These are phyloP conservation scores for Leucocoprinus sp. DNA, from an alignment of 768 basidiomycete species.

Conservation along the genomic window DNA sequence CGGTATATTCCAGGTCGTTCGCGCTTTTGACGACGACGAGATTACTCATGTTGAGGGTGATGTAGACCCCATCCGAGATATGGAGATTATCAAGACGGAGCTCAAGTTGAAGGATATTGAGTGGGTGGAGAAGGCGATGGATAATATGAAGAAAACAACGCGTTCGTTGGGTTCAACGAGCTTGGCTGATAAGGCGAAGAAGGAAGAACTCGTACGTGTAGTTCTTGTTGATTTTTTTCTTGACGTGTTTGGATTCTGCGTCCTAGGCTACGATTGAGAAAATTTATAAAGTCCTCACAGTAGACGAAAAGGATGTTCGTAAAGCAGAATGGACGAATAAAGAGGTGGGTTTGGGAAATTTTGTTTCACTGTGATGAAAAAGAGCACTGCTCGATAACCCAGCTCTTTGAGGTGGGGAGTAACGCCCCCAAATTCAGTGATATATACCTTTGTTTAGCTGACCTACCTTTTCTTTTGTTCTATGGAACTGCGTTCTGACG, in stretches of 20 bases:
- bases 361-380: slow-evolving; percentile 47
- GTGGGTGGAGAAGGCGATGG: slow-evolving; percentile 92
- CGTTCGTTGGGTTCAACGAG: slow-evolving; percentile 65
- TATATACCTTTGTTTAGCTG: slow-evolving; percentile 47
- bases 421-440: slow-evolving; percentile 75
- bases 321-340: slow-evolving; percentile 94
- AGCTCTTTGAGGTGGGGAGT: slow-evolving; percentile 95
- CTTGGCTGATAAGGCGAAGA: slow-evolving; percentile 90
- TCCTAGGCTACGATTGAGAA: slow-evolving; percentile 77
- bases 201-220: slow-evolving; percentile 84
- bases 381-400: slow-evolving; percentile 50
- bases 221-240: not conserved
- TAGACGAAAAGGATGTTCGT: slow-evolving; percentile 82
- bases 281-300: slow-evolving; percentile 67
- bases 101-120: slow-evolving; percentile 95
- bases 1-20: slow-evolving; percentile 97
- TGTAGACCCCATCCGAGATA: slow-evolving; percentile 91
- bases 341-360: slow-evolving; percentile 56
- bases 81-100: slow-evolving; percentile 95
- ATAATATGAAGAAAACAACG: slow-evolving; percentile 63
- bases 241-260: not conserved
- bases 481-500: not conserved
- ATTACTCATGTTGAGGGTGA: slow-evolving; percentile 99
- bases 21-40: slow-evolving; percentile 98
- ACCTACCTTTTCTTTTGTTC: slow-evolving; percentile 24